These are phyloP conservation scores for Candida mattraensis DNA, from an alignment of 805 yeast species.

Conservation along the genomic window DNA sequence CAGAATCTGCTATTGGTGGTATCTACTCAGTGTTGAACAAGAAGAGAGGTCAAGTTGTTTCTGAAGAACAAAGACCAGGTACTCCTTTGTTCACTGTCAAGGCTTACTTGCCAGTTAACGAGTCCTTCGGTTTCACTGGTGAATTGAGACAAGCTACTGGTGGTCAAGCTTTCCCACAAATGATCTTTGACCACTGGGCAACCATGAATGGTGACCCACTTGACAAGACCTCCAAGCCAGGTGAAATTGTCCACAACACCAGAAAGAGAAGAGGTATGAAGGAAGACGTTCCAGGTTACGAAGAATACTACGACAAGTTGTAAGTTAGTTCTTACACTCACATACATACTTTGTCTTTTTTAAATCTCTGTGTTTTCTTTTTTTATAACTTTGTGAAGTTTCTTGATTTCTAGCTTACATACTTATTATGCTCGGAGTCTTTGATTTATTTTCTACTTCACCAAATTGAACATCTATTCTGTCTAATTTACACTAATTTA, in stretches of 20 bases:
- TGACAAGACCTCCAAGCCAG: conserved; percentile 74
- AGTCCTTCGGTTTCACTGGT: conserved; percentile 99
- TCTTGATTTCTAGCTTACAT: conserved; percentile 6
- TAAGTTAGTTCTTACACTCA: conserved; percentile 37
- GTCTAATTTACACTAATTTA: background rate
- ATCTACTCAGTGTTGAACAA: conserved; percentile 98
- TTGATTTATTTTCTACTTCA: conserved; percentile 6
- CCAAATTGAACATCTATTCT: background rate
- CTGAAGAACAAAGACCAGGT: conserved; percentile 99
- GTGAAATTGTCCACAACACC: conserved; percentile 55
- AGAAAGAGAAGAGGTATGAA: conserved; percentile 97
- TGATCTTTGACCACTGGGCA: conserved; percentile 99
- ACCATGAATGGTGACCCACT: conserved; percentile 88
- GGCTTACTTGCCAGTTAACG: conserved; percentile 99
- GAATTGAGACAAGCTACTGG: conserved; percentile 99
- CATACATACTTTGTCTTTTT: conserved; percentile 17
- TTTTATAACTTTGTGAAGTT: conserved; percentile 5
- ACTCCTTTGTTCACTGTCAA: conserved; percentile 99
- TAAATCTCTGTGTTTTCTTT: conserved; percentile 3
- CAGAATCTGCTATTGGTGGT: conserved; percentile 99
- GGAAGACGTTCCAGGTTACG: conserved; percentile 98
- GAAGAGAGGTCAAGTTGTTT: conserved; percentile 99
- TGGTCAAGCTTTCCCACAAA: conserved; percentile 99
- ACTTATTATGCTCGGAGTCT: conserved; percentile 3
- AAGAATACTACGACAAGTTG: conserved; percentile 95